phyloP scores from a whole-genome alignment of 2,329 filamentous ascomycete genomes.

The Escovopsis sp. region DNA sequence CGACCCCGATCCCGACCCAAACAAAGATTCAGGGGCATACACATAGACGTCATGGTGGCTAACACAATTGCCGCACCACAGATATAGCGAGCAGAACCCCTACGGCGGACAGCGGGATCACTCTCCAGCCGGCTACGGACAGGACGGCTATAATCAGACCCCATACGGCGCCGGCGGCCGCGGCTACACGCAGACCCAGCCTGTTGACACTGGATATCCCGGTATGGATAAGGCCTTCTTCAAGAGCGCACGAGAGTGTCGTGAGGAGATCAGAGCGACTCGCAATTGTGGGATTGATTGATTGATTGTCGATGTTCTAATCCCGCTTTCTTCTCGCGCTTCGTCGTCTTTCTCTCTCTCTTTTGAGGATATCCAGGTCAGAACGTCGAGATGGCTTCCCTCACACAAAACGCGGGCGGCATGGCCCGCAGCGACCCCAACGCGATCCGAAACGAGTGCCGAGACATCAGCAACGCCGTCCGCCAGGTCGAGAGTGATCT shows the following conservation, averaged over 20 bases:
- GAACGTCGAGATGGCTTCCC: conserved; percentile 57
- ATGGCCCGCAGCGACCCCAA: conserved; percentile 46
- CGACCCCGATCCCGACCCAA: not conserved
- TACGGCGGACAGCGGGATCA: conserved; percentile 37
- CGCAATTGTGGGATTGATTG: too few species aligned
- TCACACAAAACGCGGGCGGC: conserved; percentile 35
- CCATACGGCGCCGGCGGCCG: conserved; percentile 11
- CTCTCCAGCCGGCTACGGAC: conserved; percentile 18
- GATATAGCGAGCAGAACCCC: conserved; percentile 43
- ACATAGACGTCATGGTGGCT: conserved; percentile 11
- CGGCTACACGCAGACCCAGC: conserved; percentile 10
- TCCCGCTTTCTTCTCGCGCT: not conserved
- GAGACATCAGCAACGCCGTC: conserved; percentile 63
- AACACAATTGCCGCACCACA: conserved; percentile 18
- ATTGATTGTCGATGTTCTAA: too few species aligned
- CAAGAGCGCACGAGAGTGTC: not conserved
- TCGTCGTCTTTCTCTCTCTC: too few species aligned
- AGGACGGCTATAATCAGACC: conserved; percentile 7
- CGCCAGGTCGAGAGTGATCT: conserved; percentile 59
- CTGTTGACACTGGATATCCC: conserved; percentile 15
- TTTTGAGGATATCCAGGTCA: conserved; percentile 15
- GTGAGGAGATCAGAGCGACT: not conserved
- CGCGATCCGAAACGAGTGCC: conserved; percentile 71
- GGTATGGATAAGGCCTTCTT: conserved; percentile 10
- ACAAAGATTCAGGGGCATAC: not conserved